Conservation (phyloP, 441 rosid genomes). For the Erysimum cheiri region DNA sequence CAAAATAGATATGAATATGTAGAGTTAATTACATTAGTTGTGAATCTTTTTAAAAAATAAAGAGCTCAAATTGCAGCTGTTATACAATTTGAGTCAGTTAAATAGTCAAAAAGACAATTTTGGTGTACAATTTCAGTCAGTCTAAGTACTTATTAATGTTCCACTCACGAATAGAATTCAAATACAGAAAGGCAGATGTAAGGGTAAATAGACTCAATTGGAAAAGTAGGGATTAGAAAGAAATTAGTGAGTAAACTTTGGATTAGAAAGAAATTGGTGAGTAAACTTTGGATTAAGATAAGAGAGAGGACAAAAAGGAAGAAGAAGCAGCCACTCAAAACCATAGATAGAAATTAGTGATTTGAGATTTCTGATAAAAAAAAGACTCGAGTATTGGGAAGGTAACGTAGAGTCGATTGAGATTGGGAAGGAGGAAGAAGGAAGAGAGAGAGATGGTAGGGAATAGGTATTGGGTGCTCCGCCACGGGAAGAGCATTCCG, state of each 20-base stretch:
- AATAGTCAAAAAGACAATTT: too few species aligned
- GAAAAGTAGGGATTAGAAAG: neutral
- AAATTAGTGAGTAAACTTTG: neutral
- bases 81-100: too few species aligned
- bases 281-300: neutral
- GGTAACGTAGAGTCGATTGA: neutral
- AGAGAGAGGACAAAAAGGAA: neutral
- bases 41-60: too few species aligned
- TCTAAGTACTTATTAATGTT: too few species aligned
- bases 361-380: neutral
- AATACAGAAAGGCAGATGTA: too few species aligned
- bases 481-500: conserved; percentile 95
- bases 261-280: neutral
- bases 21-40: too few species aligned
- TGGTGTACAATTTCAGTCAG: too few species aligned
- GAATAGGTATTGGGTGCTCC: conserved; percentile 81
- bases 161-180: too few species aligned
- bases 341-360: neutral
- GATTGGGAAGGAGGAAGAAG: neutral
- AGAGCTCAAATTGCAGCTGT: too few species aligned
- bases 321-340: neutral
- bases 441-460: conserved; percentile 42
- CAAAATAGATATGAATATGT: too few species aligned
- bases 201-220: neutral
- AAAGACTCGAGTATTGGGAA: too few species aligned